Base-by-base conservation (phyloP, 2,329 filamentous ascomycete species). In the Stemphylium beticola region DNA sequence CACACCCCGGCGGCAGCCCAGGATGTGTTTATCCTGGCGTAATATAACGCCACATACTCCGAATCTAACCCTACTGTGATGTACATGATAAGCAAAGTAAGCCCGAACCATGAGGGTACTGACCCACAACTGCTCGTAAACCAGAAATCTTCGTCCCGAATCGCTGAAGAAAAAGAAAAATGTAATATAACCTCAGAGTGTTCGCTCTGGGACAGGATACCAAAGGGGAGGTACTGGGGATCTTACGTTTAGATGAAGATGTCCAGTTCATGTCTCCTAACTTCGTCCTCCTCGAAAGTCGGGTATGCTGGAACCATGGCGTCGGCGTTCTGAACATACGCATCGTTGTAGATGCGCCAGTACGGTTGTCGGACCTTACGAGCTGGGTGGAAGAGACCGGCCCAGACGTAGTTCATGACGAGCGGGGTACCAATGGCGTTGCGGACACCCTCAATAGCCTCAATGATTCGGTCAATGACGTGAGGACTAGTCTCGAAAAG, bases 361-460 rank as follows among this genome's bases (percentile, higher is more conserved):
- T 98, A 99, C 17, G 96, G 95, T 60, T 87, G 88, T 57, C 95
- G 85, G 49, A 99, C 95, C 79, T 98, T 98, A 59, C 95, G 85
- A 3, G 95, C 95, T 0, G 95, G 93, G 74, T 99, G 96, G 83
- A 99, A 99, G 15, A 99, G 82, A 15, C 95, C 95, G 0, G 95
- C 93, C 93, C 93, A 98, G 56, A 98, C 89, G 75, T 99, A 99
- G 79, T 99, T 99, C 84, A 99, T 89, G 32, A 97, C 91, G 18
- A 96, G 81, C 2, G 95, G 95, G 0, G 92, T 91, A 0, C 95
- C 95, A 39, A 98, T 89, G 0, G 93, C 92, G 82, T 97, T 92
- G 42, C 95, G 87, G 59, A 99, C 91, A 34, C 93, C 95, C 76
- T 98, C 95, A 64, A 99, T 96, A 45, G 96, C 95, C 76, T 99